phyloP scores from a whole-genome alignment of 1,284 basidiomycete species.

The Waitea zeae region DNA sequence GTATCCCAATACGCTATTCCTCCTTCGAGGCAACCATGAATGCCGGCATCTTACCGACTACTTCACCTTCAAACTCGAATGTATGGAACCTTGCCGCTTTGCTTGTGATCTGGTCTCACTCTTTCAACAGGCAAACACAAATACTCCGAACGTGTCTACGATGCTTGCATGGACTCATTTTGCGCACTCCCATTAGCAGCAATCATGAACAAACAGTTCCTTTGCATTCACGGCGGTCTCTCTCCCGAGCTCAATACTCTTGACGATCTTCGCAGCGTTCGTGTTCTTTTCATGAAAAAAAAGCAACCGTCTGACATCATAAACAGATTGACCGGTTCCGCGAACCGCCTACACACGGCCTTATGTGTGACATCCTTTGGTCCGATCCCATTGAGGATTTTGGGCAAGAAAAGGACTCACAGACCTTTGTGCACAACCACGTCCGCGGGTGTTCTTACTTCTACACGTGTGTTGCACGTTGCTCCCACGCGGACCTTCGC shows the following conservation, averaged over 20 bases:
- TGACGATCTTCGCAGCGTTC: slow-evolving; percentile 70
- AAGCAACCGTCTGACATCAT: slow-evolving; percentile 4
- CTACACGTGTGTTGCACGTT: slow-evolving; percentile 50
- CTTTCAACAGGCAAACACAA: slow-evolving; percentile 70
- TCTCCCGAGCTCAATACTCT: slow-evolving; percentile 84
- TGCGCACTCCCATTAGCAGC: slow-evolving; percentile 85
- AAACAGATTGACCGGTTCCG: slow-evolving; percentile 81
- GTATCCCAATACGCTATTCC: slow-evolving; percentile 82
- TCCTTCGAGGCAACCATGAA: slow-evolving; percentile 86
- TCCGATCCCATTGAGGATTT: slow-evolving; percentile 91
- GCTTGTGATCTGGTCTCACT: neutral
- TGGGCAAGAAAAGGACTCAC: slow-evolving; percentile 75
- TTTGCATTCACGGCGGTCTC: slow-evolving; percentile 89
- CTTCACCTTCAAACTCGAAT: slow-evolving; percentile 84
- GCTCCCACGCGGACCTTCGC: neutral
- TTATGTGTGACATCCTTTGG: slow-evolving; percentile 96
- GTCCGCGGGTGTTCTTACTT: slow-evolving; percentile 94
- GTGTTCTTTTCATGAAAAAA: slow-evolving; percentile 8
- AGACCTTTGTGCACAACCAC: slow-evolving; percentile 84
- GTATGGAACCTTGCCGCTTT: slow-evolving; percentile 25
- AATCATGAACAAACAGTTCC: slow-evolving; percentile 94
- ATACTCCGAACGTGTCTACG: slow-evolving; percentile 81
- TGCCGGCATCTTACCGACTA: slow-evolving; percentile 80
- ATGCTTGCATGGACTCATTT: slow-evolving; percentile 88
- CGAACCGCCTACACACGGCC: slow-evolving; percentile 83